Conservation (phyloP, 176 grass and related monocot species). For the Triticum turgidum region DNA sequence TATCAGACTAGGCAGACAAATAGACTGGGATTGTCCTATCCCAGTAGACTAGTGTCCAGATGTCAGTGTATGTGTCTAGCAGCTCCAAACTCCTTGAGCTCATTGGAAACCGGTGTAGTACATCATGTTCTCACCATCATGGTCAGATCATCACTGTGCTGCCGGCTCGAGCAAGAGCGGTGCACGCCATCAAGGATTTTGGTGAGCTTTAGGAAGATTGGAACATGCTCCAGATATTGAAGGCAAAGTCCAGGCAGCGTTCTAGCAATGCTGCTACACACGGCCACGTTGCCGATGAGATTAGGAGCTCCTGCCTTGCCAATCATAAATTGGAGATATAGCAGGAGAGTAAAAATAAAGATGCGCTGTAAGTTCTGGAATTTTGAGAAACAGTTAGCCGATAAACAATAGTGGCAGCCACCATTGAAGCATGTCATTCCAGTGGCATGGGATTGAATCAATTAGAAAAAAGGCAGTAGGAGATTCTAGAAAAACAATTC, state of each 20-base stretch:
- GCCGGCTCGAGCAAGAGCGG: neutral
- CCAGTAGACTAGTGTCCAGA: neutral
- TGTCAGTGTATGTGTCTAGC: neutral
- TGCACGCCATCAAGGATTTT: neutral
- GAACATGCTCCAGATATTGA: neutral
- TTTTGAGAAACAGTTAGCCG: neutral
- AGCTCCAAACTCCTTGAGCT: neutral
- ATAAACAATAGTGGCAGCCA: neutral
- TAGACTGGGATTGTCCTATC: neutral
- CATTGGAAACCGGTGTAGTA: neutral
- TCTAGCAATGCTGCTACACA: neutral
- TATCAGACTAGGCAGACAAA: neutral
- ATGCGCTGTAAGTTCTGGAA: neutral
- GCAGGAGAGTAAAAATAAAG: too few relatives aligned
- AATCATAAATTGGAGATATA: neutral
- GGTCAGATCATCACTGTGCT: neutral
- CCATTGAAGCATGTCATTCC: neutral
- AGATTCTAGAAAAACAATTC: neutral
- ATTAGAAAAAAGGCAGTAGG: neutral
- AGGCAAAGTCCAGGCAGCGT: neutral
- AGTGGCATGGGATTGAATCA: neutral
- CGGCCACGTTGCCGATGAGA: too few relatives aligned
- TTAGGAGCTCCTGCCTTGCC: neutral
- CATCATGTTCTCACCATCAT: neutral
- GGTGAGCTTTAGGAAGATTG: neutral